Evolutionary conservation across 768 basidiomycete genomes (phyloP).

Genomic region (Dioszegia hungarica): DNA sequence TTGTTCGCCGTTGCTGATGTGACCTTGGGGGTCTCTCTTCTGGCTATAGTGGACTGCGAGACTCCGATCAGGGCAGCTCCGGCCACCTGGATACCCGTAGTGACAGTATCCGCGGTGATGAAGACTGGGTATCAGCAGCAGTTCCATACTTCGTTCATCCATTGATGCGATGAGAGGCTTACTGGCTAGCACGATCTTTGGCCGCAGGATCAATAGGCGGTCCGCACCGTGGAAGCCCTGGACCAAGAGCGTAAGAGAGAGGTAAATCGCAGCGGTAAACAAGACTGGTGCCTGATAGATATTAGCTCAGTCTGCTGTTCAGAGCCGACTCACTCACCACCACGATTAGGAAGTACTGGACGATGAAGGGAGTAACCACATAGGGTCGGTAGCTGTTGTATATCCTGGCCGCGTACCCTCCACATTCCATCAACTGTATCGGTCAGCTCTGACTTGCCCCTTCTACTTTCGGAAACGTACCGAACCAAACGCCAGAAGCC

Average conservation of each 20-base stretch:
- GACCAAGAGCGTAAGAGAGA: slow-evolving; percentile 36
- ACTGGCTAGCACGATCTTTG: slow-evolving; percentile 40
- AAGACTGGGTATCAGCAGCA: not conserved
- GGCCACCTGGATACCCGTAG: slow-evolving; percentile 43
- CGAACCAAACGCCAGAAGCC: slow-evolving; percentile 35
- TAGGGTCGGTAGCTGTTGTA: slow-evolving; percentile 37
- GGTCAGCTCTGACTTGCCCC: not conserved
- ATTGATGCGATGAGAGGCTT: slow-evolving; percentile 5
- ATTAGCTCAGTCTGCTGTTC: not conserved
- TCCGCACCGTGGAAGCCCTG: slow-evolving; percentile 23
- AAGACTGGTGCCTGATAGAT: slow-evolving; percentile 38
- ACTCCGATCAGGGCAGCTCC: slow-evolving; percentile 49
- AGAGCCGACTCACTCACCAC: slow-evolving; percentile 24
- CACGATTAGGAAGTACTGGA: slow-evolving; percentile 47
- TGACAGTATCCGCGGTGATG: not conserved
- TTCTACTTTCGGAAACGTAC: slow-evolving; percentile 21
- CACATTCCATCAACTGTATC: slow-evolving; percentile 43
- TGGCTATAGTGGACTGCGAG: slow-evolving; percentile 39
- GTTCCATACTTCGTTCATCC: not conserved
- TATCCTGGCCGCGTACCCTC: slow-evolving; percentile 44
- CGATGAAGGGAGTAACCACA: slow-evolving; percentile 36
- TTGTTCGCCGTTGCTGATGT: slow-evolving; percentile 44
- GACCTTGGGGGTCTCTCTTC: slow-evolving; percentile 20
- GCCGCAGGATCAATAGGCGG: slow-evolving; percentile 33
- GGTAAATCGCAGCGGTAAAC: slow-evolving; percentile 46